Base-by-base conservation (phyloP, 2,329 filamentous ascomycete genomes). In the Tolypocladium album region DNA sequence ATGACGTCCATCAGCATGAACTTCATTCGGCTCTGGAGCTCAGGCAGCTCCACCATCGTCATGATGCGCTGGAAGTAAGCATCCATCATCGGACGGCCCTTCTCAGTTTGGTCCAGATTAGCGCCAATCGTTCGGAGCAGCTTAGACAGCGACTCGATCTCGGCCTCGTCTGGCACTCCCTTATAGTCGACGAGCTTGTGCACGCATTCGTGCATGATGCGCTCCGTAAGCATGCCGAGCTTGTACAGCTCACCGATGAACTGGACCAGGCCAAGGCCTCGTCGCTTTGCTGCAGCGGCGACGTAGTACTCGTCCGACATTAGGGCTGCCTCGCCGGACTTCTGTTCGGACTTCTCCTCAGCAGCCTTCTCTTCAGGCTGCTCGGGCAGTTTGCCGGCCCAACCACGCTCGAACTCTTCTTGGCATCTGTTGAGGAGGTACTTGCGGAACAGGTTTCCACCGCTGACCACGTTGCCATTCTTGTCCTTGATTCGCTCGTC, bases 201-300 rank as follows among this genome's bases (percentile, higher is more conserved):
- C 36, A 99, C 92, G 83, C 94, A 99, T 76, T 97, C 91, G 79
- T 99, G 93, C 94, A 99, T 99, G 77, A 99, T 99, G 74, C 93
- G 90, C 75, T 97, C 90, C 63, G 94, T 99, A 75, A 99, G 84
- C 94, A 99, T 99, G 73, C 89, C 88, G 62, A 99, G 86, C 82
- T 97, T 99, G 85, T 96, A 99, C 55, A 99, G 85, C 78, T 99
- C 94, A 79, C 94, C 94, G 71, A 99, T 99, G 78, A 99, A 99
- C 77, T 97, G 93, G 64, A 99, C 93, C 27, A 99, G 85, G 87
- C 94, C 94, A 65, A 99, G 89, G 78, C 94, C 94, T 75, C 92
- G 89, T 77, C 94, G 88, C 82, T 99, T 99, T 70, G 92, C 92
- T 61, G 93, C 92, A 57, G 92, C 93, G 47, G 91, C 93, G 65